Conservation (phyloP, 2,329 filamentous ascomycete genomes). For the Diaporthe australafricana region DNA sequence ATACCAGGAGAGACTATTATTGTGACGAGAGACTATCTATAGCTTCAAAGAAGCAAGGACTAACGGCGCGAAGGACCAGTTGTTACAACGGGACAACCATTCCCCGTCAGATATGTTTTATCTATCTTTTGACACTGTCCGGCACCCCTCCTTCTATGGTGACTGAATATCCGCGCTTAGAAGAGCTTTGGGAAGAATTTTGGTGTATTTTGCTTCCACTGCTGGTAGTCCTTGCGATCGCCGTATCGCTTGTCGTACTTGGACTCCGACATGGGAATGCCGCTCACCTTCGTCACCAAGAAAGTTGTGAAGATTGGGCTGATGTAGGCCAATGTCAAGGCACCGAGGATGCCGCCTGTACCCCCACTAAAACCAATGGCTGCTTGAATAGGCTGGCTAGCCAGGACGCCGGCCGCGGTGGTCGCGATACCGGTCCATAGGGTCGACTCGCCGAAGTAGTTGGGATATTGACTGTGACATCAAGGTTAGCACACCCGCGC, state of each 20-base stretch:
- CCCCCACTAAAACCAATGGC: conserved; percentile 67
- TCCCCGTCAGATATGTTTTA: conserved; percentile 1
- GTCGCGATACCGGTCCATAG: conserved; percentile 77
- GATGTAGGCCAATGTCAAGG: conserved; percentile 60
- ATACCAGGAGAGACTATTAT: conserved; percentile 29
- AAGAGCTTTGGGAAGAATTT: conserved; percentile 73
- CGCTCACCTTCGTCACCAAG: conserved; percentile 71
- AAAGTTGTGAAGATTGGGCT: conserved; percentile 75
- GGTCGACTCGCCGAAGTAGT: conserved; percentile 79
- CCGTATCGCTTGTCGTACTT: conserved; percentile 77
- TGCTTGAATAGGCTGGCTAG: conserved; percentile 63
- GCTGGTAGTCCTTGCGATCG: conserved; percentile 72
- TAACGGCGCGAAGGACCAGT: background rate
- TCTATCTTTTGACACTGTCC: background rate
- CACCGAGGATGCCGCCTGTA: conserved; percentile 45
- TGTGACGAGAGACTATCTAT: conserved; percentile 18
- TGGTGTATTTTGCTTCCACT: conserved; percentile 75
- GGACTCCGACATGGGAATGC: conserved; percentile 73
- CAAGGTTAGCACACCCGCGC: background rate
- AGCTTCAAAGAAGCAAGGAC: conserved; percentile 15
- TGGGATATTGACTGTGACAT: conserved; percentile 65
- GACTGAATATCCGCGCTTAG: conserved; percentile 36
- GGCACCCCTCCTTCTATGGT: background rate
- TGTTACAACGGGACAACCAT: background rate
- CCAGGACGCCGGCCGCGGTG: conserved; percentile 66